Base-by-base conservation (phyloP, 495 filamentous ascomycete species). In the Aspergillus hancockii region DNA sequence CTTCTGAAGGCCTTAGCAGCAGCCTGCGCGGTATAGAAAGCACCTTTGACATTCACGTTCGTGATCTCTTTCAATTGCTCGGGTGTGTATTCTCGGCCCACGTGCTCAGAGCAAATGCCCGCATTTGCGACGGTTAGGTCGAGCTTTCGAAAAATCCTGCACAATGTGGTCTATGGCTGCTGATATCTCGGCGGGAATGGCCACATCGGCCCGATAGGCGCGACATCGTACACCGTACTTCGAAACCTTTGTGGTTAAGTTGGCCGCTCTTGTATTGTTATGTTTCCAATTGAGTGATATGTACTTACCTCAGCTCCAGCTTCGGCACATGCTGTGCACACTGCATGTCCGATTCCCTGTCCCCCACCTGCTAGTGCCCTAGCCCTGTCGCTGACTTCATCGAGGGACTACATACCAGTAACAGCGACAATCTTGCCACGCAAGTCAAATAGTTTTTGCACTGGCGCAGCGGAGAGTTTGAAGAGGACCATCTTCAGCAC, bases 111-210 rank as follows among this genome's bases (percentile, higher is more conserved):
- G 4, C 79, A 73, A 43, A 92, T 86, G 8, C 90, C 90, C 7
- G 88, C 85, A 64, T 92, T 92, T 13, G 86, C 88, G 40, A 93
- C 83, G 63, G 92, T 88, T 63, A 92, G 80, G 66, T 93, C 90
- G 5, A 93, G 82, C 6, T 82, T 80, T 22, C 82, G n/a, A 83
- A 71, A 92, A 90, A 9, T 91, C 88, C 41, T 67, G 57, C n/a
- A 86, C 79, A 49, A 85, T 80, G 34, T 79, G 62, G 60, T 87
- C 75, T 21, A 90, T 70, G 28, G 78, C 73, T 0, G 65, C 59
- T 49, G 82, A 71, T 19, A 93, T 87, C 4, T 81, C 74, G 8
- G 82, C 66, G 60, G 81, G 81, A 25, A 72, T 71, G 14, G 72
- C 81, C 4, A 91, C 83, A 63, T 92, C 78, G 28, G 89, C 85